These are phyloP conservation scores for Trichomonas vaginalis DNA, from an alignment of 208 protist genomes.

Conservation along the genomic window DNA sequence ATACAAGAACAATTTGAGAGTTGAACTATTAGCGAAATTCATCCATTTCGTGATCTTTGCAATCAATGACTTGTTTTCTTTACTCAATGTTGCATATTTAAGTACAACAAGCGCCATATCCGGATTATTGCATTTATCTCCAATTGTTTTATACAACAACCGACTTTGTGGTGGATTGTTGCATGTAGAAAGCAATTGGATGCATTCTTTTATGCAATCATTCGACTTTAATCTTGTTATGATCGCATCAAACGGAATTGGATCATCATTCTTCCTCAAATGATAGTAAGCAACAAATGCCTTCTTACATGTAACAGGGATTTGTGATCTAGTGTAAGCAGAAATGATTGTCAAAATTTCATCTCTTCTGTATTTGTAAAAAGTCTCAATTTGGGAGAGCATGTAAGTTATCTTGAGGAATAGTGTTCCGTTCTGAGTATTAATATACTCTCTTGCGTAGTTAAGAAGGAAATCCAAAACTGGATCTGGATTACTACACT, in stretches of 20 bases:
- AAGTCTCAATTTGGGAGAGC: not conserved
- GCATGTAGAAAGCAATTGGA: not conserved
- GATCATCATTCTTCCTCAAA: not conserved
- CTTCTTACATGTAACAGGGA: no score
- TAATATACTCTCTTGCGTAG: not conserved
- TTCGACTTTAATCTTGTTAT: not conserved
- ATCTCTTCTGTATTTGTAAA: not conserved
- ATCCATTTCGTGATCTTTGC: not conserved
- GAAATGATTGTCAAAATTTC: not conserved
- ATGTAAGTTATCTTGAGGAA: not conserved
- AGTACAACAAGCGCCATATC: not conserved
- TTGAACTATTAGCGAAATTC: not conserved
- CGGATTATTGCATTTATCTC: not conserved
- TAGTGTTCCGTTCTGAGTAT: not conserved
- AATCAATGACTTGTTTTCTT: not conserved
- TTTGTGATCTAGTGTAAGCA: not conserved
- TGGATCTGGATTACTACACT: not conserved
- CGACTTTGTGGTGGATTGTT: not conserved
- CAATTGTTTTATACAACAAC: not conserved
- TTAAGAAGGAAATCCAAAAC: not conserved
- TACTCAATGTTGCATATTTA: not conserved
- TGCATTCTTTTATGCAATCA: not conserved
- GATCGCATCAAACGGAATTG: not conserved
- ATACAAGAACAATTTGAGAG: not conserved
- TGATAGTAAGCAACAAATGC: not conserved